These are phyloP conservation scores for Yamagishiella unicocca DNA, from an alignment of 139 green algal species.

Conservation along the genomic window DNA sequence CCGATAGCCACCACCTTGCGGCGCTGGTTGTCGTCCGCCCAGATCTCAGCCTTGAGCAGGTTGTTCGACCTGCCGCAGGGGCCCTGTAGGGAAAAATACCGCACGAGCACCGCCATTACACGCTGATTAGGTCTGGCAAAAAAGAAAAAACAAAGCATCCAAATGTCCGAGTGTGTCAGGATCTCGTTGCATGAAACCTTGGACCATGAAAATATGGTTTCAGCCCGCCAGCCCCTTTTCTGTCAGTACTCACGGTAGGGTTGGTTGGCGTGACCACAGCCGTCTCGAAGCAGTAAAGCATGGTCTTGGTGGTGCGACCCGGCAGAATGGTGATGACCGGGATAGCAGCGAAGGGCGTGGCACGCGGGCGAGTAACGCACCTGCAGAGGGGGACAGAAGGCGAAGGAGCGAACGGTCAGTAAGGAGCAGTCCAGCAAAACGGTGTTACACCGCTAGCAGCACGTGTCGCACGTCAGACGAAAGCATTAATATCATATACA, in stretches of 20 bases:
- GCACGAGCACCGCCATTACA: too few relatives aligned
- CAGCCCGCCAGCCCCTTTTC: too few relatives aligned
- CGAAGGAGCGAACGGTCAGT: not conserved
- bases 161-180: too few relatives aligned
- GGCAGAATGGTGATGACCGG: not conserved
- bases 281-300: not conserved
- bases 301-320: not conserved
- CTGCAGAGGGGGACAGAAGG: not conserved
- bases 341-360: slow-evolving; percentile 11
- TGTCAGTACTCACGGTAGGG: not conserved
- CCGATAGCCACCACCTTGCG: not conserved
- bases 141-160: too few relatives aligned
- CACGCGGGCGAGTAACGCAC: not conserved
- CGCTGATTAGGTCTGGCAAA: too few relatives aligned
- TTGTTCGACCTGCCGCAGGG: not conserved
- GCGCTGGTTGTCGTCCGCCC: slow-evolving; percentile 5
- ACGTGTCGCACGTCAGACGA: too few relatives aligned
- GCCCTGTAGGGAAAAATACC: not conserved
- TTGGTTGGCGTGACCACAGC: not conserved
- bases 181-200: too few relatives aligned
- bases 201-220: too few relatives aligned
- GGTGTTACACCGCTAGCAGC: too few relatives aligned
- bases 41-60: slow-evolving; percentile 23
- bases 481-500: too few relatives aligned
- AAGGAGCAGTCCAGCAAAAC: too few relatives aligned